These are phyloP conservation scores for Pouteria glomerata DNA, from an alignment of 148 eudicot species.

Conservation along the genomic window DNA sequence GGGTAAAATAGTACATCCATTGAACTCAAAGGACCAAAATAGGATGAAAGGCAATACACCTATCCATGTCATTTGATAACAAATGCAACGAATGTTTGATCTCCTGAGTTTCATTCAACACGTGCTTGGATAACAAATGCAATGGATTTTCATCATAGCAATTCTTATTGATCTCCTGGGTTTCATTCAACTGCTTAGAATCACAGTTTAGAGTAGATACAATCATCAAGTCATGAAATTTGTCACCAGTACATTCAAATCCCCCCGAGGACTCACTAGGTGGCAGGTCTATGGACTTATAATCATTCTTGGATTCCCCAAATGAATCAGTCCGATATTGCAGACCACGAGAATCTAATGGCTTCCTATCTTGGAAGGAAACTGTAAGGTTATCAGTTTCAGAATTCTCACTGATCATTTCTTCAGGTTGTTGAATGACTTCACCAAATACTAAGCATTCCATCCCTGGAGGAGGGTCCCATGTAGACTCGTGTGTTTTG, in stretches of 20 bases:
- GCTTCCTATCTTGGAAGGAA: constrained; percentile 17
- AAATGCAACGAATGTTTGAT: constrained; percentile 7
- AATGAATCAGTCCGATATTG: constrained; percentile 13
- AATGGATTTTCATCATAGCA: constrained; percentile 11
- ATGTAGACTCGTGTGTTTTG: constrained; percentile 57
- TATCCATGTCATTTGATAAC: constrained; percentile 11
- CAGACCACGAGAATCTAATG: constrained; percentile 18
- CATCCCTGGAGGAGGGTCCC: constrained; percentile 88
- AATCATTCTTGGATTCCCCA: constrained; percentile 16
- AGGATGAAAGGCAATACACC: constrained; percentile 9
- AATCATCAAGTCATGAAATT: constrained; percentile 4
- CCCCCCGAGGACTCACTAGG: constrained; percentile 9
- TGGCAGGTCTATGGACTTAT: constrained; percentile 7
- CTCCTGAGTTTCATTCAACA: constrained; percentile 12
- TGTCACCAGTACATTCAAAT: constrained; percentile 17
- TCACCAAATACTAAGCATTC: constrained; percentile 40
- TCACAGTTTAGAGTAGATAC: constrained; percentile 4
- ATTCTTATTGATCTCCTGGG: constrained; percentile 12
- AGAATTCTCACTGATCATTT: constrained; percentile 24
- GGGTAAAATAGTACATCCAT: neutral
- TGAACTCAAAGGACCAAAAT: neutral
- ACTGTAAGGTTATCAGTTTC: constrained; percentile 15
- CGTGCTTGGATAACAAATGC: constrained; percentile 11
- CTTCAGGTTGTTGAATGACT: constrained; percentile 15
- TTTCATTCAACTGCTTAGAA: constrained; percentile 10